Evolutionary conservation across 805 yeast species (phyloP), one percentile per base, ranked within the genome.

Genomic region (Saturnispora gosingensis): DNA sequence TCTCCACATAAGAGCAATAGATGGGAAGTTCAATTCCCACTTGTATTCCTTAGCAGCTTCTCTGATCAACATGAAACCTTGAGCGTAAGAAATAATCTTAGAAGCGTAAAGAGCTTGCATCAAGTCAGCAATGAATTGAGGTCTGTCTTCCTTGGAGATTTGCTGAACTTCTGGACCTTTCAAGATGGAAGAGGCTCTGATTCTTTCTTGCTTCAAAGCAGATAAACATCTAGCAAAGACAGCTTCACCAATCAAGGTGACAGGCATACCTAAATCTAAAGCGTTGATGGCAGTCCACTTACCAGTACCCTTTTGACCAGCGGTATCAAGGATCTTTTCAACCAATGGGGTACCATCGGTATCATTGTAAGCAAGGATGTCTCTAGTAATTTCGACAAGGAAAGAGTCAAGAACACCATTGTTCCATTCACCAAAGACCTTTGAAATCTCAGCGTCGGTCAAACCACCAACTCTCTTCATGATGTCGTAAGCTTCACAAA

Each of bases 291-390:
- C 97, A 62, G 98, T 93, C 99, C 99, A 91, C 78, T 91, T 91
- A 78, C 99, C 99, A 61, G 99, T 91, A 81, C 99, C 99, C 81
- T 91, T 91, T 80, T 91, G 98, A 65, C 98, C 98, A 61, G 99
- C 99, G 66, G 87, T 72, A 75, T 91, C 99, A 72, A 89, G 76
- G 68, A 91, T 90, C 81, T 91, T 93, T 78, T 93, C 98, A 55
- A 91, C 95, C 59, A 93, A 74, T 65, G 98, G 96, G 60, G 82
- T 81, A 62, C 96, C 95, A 66, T 90, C 96, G 56, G 77, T 80
- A 69, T 91, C 97, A 70, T 88, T 80, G 80, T 72, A 88, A 70
- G 85, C 83, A 70, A 93, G 78, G 65, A 91, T 89, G 70, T 91
- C 97, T 72, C 95, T 87, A 60, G 98, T 91, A 71, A 91, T 91